Base-by-base conservation (phyloP, 768 basidiomycete genomes). In the Roridomyces roridus region DNA sequence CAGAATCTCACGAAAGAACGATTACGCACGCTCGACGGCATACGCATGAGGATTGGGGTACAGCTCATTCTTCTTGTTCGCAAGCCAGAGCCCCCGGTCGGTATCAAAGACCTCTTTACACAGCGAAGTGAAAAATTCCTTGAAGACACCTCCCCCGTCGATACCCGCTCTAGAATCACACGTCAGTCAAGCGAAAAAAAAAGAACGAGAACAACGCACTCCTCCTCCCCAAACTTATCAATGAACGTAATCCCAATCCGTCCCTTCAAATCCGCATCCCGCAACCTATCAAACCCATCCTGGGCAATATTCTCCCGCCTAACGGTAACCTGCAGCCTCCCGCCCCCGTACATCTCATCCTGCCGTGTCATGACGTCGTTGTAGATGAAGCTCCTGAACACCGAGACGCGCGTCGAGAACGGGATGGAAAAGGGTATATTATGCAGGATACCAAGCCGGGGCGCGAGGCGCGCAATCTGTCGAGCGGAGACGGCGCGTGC, bases 391-490 rank as follows among this genome's bases (percentile, higher is more conserved):
- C 85, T 78, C 21, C 93, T 82, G 75, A 98, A 96, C 43, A 98
- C 93, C 34, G 85, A 82, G 11, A 98, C 92, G n/a, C 96, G 87
- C 1, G 86, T 84, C 47, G 90, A 87, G 74, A 98, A 98, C 0
- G 96, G 96, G 52, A 98, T 90, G 6, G 94, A 86, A 74, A 97
- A 97, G 0, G 96, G 96, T 53, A 98, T 91, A 72, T 98, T 96
- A 76, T 98, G 92, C 49, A 98, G 83, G 24, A 98, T 82, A 3
- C 92, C 93, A 3, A 98, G 80, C 7, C 94, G 86, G 0, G 96
- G 96, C 4, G 90, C 89, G 47, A 98, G 75, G 54, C 85, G 80
- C 0, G 89, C 85, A 39, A 90, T 72, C 61, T 91, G 87, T 6
- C 92, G 88, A 64, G 88, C 89, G 14, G 85, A 80, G 45, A 83